phyloP scores from a whole-genome alignment of 345 rosid species.

The Dovyalis caffra region DNA sequence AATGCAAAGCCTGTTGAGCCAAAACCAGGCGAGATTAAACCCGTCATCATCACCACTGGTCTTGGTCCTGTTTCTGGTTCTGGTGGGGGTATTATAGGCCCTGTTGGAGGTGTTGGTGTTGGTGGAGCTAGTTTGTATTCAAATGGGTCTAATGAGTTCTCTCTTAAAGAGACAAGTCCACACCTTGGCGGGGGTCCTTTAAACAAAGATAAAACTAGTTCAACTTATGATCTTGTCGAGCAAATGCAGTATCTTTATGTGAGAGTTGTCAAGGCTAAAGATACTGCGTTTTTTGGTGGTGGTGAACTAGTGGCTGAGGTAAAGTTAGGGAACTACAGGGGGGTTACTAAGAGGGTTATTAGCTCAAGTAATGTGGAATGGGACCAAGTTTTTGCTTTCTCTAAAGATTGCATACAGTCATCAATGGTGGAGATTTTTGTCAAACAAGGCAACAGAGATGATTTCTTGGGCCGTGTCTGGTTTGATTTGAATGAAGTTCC shows the following conservation, averaged over 20 bases:
- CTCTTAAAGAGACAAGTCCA: conserved; percentile 69
- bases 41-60: conserved; percentile 44
- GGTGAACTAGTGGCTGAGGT: conserved; percentile 61
- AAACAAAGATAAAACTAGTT: conserved; percentile 59
- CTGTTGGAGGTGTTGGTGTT: conserved; percentile 11
- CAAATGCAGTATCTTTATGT: conserved; percentile 77
- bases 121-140: conserved; percentile 28
- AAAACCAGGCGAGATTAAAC: conserved; percentile 50
- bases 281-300: conserved; percentile 34
- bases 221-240: conserved; percentile 78
- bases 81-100: neutral
- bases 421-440: conserved; percentile 64
- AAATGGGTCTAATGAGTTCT: conserved; percentile 48
- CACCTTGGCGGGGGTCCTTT: conserved; percentile 58
- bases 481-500: conserved; percentile 69
- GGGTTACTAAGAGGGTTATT: conserved; percentile 49
- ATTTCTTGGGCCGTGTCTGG: conserved; percentile 60
- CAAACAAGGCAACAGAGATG: conserved; percentile 55
- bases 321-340: conserved; percentile 66
- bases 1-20: conserved; percentile 41
- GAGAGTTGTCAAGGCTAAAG: conserved; percentile 57
- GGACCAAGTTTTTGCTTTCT: conserved; percentile 77
- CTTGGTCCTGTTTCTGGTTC: conserved; percentile 33
- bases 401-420: conserved; percentile 73
- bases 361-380: conserved; percentile 41